Percentiles rank a stretch among this genome's conserved stretches.
Conservation (phyloP, 352 stramenopile species). For the Phytophthora pisi region DNA sequence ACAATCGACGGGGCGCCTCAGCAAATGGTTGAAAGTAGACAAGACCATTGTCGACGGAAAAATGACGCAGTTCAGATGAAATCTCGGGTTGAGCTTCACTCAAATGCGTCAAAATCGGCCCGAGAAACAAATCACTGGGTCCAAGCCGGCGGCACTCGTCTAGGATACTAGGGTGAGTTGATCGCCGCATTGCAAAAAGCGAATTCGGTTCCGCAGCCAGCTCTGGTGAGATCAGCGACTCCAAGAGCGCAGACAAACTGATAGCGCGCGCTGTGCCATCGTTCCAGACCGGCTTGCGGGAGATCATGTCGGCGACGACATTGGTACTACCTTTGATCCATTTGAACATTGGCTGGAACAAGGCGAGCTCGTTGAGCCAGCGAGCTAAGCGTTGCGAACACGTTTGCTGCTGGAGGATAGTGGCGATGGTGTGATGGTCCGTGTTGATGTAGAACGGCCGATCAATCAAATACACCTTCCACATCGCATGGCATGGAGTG, state of each 20-base stretch:
- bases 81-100: background rate
- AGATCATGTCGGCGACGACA: background rate
- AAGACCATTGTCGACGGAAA: background rate
- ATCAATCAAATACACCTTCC: constrained; percentile 5
- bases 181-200: background rate
- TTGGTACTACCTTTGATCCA: constrained; percentile 5
- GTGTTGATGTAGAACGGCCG: constrained; percentile 2
- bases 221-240: background rate
- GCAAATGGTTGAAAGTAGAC: constrained; percentile 13
- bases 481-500: constrained; percentile 2
- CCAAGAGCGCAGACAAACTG: background rate
- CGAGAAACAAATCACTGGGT: background rate
- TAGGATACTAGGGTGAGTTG: background rate
- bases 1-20: constrained; percentile 10
- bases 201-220: background rate
- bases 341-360: constrained; percentile 9
- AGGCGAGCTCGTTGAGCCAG: constrained; percentile 12
- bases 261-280: constrained; percentile 4
- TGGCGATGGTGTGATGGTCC: background rate
- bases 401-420: constrained; percentile 3
- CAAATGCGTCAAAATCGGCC: background rate
- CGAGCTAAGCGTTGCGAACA: background rate
- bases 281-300: constrained; percentile 1
- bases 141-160: background rate
- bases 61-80: background rate